phyloP scores from a whole-genome alignment of 2,329 filamentous ascomycete species.

The Alternaria sp. region DNA sequence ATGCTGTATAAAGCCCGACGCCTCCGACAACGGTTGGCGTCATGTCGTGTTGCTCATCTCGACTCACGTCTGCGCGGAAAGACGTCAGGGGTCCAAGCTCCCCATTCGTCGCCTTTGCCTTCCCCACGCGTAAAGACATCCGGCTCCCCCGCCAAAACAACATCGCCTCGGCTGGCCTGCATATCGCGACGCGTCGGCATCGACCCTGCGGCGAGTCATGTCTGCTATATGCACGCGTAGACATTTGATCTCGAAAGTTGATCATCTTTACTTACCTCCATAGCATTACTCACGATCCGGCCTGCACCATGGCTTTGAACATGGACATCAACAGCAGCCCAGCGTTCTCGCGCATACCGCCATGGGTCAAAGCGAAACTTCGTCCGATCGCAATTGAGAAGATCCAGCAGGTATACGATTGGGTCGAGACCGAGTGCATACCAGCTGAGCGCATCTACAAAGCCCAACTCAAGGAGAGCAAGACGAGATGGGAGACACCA shows the following conservation, averaged over 20 bases:
- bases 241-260: conserved; percentile 2
- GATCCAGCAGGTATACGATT: conserved; percentile 53
- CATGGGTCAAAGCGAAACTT: conserved; percentile 60
- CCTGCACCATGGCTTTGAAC: conserved; percentile 22
- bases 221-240: conserved; percentile 9
- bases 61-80: background rate
- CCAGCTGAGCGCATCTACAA: conserved; percentile 54
- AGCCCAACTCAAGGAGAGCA: conserved; percentile 42
- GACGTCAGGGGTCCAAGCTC: conserved; percentile 14
- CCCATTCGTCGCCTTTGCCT: background rate
- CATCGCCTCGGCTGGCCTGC: conserved; percentile 2
- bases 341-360: conserved; percentile 49
- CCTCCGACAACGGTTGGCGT: background rate
- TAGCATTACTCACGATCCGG: background rate
- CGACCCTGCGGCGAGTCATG: conserved; percentile 21
- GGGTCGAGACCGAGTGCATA: conserved; percentile 55
- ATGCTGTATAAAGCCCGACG: background rate
- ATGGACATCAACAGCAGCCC: conserved; percentile 38
- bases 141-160: conserved; percentile 23
- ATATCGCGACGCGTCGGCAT: conserved; percentile 26
- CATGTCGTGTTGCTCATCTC: background rate
- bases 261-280: conserved; percentile 4
- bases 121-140: conserved; percentile 33
- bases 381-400: conserved; percentile 53
- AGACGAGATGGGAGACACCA: conserved; percentile 49